Conservation (phyloP, 441 rosid species). For the Adansonia rubrostipa region DNA sequence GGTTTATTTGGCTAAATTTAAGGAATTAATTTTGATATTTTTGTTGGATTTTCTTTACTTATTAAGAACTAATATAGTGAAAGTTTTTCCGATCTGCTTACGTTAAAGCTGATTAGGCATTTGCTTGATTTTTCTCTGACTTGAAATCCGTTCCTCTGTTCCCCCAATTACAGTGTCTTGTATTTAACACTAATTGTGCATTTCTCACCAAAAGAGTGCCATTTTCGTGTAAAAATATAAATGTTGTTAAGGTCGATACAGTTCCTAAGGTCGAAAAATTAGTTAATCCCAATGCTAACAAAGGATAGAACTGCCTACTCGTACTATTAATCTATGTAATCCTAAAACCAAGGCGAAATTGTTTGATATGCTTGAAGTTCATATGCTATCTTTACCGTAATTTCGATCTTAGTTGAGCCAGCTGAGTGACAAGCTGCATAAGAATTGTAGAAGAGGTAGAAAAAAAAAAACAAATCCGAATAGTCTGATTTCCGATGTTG, state of each 20-base stretch:
- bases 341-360: background rate
- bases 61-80: background rate
- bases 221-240: background rate
- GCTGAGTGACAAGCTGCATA: background rate
- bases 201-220: slow-evolving; percentile 2
- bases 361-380: background rate
- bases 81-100: slow-evolving; percentile 1
- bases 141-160: background rate
- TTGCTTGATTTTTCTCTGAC: slow-evolving; percentile 8
- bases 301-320: background rate
- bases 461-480: background rate
- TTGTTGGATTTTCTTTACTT: slow-evolving; percentile 16
- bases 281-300: slow-evolving; percentile 14
- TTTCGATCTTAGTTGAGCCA: background rate
- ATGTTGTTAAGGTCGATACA: background rate
- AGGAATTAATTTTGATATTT: background rate
- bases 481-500: background rate
- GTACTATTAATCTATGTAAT: background rate
- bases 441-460: background rate
- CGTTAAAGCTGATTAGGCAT: background rate
- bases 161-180: background rate
- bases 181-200: background rate
- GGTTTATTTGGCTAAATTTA: background rate
- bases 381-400: background rate
- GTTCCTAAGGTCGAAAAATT: background rate